phyloP scores from a whole-genome alignment of 768 basidiomycete genomes.

The Basidioascus undulatus region DNA sequence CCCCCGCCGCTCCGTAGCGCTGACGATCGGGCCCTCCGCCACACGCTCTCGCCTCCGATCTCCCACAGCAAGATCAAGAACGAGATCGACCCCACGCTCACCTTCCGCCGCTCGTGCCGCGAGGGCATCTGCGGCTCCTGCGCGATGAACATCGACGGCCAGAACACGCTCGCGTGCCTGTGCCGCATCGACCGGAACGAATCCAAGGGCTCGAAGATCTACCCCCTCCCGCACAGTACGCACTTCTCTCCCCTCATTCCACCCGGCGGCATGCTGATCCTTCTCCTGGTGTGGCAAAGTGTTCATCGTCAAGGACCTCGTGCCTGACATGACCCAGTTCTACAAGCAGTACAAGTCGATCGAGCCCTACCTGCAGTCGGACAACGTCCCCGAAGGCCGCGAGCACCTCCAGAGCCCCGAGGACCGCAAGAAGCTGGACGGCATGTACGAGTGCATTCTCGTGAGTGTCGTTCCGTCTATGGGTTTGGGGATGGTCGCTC shows the following conservation, averaged over 20 bases:
- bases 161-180: conserved; percentile 91
- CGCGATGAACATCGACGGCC: conserved; percentile 96
- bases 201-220: conserved; percentile 61
- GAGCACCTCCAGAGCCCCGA: conserved; percentile 78
- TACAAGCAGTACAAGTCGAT: conserved; percentile 99
- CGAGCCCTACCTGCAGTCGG: conserved; percentile 48
- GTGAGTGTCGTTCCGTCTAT: no score
- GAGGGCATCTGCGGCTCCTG: conserved; percentile 96
- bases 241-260: conserved; percentile 7
- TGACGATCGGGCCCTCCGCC: conserved; percentile 33
- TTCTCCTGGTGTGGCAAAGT: conserved; percentile 26
- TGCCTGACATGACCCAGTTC: conserved; percentile 45
- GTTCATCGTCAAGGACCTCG: conserved; percentile 98
- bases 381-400: neutral
- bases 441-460: conserved; percentile 83
- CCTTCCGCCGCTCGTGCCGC: conserved; percentile 77
- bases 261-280: neutral
- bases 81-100: conserved; percentile 85
- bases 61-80: conserved; percentile 96
- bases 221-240: conserved; percentile 91
- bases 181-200: conserved; percentile 70
- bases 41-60: conserved; percentile 31
- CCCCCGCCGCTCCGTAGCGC: neutral
- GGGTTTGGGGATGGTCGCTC: no score
- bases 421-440: conserved; percentile 84